Base-by-base conservation (phyloP, 768 basidiomycete species). In the Lactarius trivialis region DNA sequence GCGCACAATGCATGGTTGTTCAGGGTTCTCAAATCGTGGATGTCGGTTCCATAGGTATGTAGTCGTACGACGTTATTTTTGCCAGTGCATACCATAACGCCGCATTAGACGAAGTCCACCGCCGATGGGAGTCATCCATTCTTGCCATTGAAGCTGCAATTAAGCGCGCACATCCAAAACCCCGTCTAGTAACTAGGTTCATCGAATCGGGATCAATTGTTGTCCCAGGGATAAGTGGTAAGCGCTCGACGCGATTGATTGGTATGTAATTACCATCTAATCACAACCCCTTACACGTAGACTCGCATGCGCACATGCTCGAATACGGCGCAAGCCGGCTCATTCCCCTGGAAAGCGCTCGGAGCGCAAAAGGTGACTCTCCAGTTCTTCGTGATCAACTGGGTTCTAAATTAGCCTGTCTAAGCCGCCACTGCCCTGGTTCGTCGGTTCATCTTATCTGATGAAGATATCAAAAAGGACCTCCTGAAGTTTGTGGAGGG, bases 261-360 rank as follows among this genome's bases (percentile, higher is more conserved):
- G 19, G 52, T 39, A 43, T 60, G 64, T 60, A 50, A 56, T 67
- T 41, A n/a, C 57, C 28, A 56, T 60, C 67, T 68, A 43, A 63
- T 67, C 66, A 60, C n/a, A 33, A 28, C 49, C 26, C 48, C 53
- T 49, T 45, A 58, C 43, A 49, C 37, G n/a, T 67, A 88, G 90
- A 92, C 73, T 87, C 89, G 3, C 90, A 92, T 73, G 85, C 78
- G 0, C 90, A 93, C 68, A 82, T 89, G 36, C 76, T 93, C 3
- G 88, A 89, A 72, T 90, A 91, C 69, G 91, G 91, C 14, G 85
- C 85, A 24, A 80, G 79, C 33, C 78, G 79, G 51, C 77, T 83
- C 60, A 78, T 91, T 45, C 81, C 85, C 52, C 76, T 93, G 6
- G 85, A 83, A 70, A 83, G 84, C 43, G 81, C 84, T 3, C 76